Conservation (phyloP, 1,139 yeast species). For the Zygosaccharomyces pseudobailii region DNA sequence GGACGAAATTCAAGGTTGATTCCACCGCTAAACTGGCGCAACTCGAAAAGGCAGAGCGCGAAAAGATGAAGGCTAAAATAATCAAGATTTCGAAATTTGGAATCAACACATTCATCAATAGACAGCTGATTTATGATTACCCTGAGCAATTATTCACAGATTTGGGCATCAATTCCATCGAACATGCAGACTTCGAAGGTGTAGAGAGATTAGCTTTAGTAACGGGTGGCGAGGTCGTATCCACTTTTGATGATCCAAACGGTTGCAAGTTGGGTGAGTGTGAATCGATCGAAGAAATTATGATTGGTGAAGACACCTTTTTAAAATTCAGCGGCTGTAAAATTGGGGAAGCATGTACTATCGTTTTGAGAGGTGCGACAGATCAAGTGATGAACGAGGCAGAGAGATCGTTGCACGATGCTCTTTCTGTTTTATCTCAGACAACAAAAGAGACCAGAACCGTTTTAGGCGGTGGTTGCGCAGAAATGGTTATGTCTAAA, state of each 20-base stretch:
- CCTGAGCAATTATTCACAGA: slow-evolving; percentile 95
- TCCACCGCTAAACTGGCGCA: slow-evolving; percentile 93
- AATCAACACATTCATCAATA: slow-evolving; percentile 85
- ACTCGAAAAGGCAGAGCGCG: slow-evolving; percentile 90
- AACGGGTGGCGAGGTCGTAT: slow-evolving; percentile 97
- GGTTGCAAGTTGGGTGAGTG: slow-evolving; percentile 82
- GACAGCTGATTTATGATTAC: slow-evolving; percentile 95
- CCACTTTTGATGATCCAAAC: slow-evolving; percentile 92
- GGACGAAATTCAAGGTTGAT: slow-evolving; percentile 96
- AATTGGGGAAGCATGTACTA: slow-evolving; percentile 95
- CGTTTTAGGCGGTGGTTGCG: slow-evolving; percentile 95
- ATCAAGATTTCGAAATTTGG: slow-evolving; percentile 80
- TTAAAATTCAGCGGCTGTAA: slow-evolving; percentile 92
- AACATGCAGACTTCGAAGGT: slow-evolving; percentile 98
- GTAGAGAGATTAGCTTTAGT: slow-evolving; percentile 94
- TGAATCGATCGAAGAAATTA: slow-evolving; percentile 82
- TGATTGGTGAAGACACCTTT: slow-evolving; percentile 82
- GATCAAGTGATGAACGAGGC: slow-evolving; percentile 96
- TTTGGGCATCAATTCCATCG: slow-evolving; percentile 81
- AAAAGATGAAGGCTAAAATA: slow-evolving; percentile 86
- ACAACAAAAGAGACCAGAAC: slow-evolving; percentile 94
- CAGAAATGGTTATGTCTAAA: slow-evolving; percentile 97
- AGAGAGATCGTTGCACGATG: slow-evolving; percentile 95
- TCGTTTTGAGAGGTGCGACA: slow-evolving; percentile 94
- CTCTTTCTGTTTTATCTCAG: slow-evolving; percentile 90